Percentiles rank a stretch among this genome's conserved stretches.
These are phyloP conservation scores for Skeletonema tropicum DNA, from an alignment of 108 stramenopile genomes.

Conservation along the genomic window DNA sequence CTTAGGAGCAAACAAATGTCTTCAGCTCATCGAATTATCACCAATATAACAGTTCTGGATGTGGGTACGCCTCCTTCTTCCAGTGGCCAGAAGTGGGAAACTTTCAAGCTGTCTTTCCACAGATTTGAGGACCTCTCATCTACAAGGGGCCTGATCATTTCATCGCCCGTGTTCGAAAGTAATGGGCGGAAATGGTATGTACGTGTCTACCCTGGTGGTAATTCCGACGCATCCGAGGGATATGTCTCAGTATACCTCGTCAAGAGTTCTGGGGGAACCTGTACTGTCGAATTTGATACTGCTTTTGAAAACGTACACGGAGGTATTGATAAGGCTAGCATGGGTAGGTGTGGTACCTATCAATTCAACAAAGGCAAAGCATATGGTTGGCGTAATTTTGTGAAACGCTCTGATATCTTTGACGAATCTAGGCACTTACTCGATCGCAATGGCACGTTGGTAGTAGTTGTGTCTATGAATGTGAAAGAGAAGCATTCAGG, in stretches of 20 bases:
- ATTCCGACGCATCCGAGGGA: neutral
- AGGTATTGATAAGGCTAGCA: no score
- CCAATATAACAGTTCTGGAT: neutral
- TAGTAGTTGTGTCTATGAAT: neutral
- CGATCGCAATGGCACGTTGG: neutral
- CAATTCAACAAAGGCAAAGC: no score
- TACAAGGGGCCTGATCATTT: neutral
- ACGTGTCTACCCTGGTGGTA: neutral
- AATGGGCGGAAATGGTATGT: neutral
- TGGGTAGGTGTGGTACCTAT: no score
- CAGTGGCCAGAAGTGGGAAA: neutral
- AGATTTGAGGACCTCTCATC: neutral
- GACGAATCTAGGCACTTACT: neutral
- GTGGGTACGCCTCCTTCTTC: neutral
- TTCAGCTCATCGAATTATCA: neutral
- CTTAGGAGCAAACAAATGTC: neutral
- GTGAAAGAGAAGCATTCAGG: neutral
- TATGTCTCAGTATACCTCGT: neutral
- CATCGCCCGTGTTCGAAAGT: neutral
- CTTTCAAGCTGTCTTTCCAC: neutral
- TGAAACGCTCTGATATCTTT: neutral
- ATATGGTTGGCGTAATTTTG: neutral
- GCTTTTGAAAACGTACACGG: neutral
- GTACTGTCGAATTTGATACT: no score
- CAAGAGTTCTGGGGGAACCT: neutral